Evolutionary conservation across 2,329 filamentous ascomycete species (phyloP).

Genomic region (Diaporthe ilicicola): DNA sequence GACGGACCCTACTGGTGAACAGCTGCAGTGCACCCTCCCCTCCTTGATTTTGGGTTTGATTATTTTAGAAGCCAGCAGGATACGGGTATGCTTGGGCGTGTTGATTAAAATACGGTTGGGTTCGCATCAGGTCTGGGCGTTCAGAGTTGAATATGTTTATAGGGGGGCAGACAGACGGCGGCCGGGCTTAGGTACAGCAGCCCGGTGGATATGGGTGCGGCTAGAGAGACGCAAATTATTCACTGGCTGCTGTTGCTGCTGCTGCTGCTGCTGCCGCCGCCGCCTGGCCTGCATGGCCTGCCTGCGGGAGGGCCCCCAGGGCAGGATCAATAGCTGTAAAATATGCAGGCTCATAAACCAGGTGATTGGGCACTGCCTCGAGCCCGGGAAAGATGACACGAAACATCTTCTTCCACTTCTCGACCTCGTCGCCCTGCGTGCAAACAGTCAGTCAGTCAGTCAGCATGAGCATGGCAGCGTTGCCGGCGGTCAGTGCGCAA

Average conservation of each 20-base stretch:
- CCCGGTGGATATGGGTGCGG: background rate
- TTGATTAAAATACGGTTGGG: slow-evolving; percentile 1
- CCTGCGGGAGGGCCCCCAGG: slow-evolving; percentile 3
- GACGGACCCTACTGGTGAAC: slow-evolving; percentile 34
- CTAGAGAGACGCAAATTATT: background rate
- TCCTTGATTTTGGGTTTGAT: background rate
- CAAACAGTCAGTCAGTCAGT: background rate
- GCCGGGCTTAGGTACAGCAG: background rate
- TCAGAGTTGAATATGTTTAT: background rate
- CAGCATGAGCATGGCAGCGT: slow-evolving; percentile 23
- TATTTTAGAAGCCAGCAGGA: slow-evolving; percentile 10
- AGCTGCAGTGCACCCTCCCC: slow-evolving; percentile 17
- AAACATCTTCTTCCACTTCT: slow-evolving; percentile 30
- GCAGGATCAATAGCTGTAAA: slow-evolving; percentile 28
- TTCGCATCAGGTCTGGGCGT: slow-evolving; percentile 6
- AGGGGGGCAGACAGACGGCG: background rate
- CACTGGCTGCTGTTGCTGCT: background rate
- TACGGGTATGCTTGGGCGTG: slow-evolving; percentile 12
- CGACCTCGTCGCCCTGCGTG: slow-evolving; percentile 27
- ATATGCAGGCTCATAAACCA: slow-evolving; percentile 11
- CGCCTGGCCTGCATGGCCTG: background rate
- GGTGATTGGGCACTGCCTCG: slow-evolving; percentile 1
- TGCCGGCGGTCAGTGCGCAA: background rate
- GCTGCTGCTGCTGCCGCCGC: too few relatives aligned
- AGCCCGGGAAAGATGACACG: slow-evolving; percentile 27